Conservation (phyloP, 2,329 filamentous ascomycete genomes). For the Phoma sp. region DNA sequence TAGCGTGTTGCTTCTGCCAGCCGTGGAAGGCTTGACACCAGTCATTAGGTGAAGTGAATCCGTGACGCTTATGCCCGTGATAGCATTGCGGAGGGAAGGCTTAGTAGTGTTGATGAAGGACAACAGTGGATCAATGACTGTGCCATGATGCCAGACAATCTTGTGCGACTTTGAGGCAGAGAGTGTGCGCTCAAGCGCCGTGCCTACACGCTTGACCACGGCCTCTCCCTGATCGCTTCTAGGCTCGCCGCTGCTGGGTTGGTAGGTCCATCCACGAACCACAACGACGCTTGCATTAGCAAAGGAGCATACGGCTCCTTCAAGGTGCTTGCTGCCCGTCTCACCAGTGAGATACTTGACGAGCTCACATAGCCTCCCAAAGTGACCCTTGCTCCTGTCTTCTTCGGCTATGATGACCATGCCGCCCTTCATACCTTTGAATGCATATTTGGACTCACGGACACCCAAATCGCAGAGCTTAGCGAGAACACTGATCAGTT, state of each 20-base stretch:
- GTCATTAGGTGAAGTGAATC: slow-evolving; percentile 26
- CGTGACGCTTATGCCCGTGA: slow-evolving; percentile 35
- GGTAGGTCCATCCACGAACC: slow-evolving; percentile 35
- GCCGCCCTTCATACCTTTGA: slow-evolving; percentile 21
- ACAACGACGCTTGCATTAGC: slow-evolving; percentile 36
- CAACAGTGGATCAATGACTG: slow-evolving; percentile 35
- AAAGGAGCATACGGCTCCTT: slow-evolving; percentile 31
- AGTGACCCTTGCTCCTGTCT: slow-evolving; percentile 24
- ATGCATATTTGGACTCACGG: slow-evolving; percentile 15
- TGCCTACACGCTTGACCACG: slow-evolving; percentile 34
- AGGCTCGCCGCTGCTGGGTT: slow-evolving; percentile 6
- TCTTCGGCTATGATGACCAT: slow-evolving; percentile 42
- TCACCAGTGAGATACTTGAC: slow-evolving; percentile 33
- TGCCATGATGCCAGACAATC: slow-evolving; percentile 45
- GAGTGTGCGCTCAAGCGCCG: slow-evolving; percentile 28
- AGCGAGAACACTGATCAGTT: slow-evolving; percentile 38
- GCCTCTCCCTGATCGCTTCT: slow-evolving; percentile 18
- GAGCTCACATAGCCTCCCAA: slow-evolving; percentile 34
- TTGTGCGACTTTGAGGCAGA: slow-evolving; percentile 21
- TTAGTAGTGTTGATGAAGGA: slow-evolving; percentile 39
- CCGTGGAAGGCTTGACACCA: slow-evolving; percentile 27
- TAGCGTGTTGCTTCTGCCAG: slow-evolving; percentile 31
- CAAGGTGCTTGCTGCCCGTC: slow-evolving; percentile 32
- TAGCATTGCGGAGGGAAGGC: slow-evolving; percentile 24
- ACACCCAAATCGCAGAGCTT: slow-evolving; percentile 35